Conservation (phyloP, 73 alveolate genomes). For the Paramecium tetraurelia region DNA sequence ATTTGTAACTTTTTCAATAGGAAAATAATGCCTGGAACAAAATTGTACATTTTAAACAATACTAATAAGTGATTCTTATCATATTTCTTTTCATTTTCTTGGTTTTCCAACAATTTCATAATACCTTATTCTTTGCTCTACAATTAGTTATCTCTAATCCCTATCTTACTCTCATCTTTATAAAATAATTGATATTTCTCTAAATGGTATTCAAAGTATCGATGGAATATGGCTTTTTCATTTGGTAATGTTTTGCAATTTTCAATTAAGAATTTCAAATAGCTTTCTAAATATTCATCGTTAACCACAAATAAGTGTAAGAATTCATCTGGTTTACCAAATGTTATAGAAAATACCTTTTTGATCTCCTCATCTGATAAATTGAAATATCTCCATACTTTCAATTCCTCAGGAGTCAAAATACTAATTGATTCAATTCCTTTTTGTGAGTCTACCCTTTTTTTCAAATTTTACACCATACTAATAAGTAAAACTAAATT, state of each 20-base stretch:
- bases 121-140: slow-evolving; percentile 65
- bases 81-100: slow-evolving; percentile 66
- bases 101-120: slow-evolving; percentile 67
- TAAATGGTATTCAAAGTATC: slow-evolving; percentile 80
- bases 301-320: slow-evolving; percentile 55
- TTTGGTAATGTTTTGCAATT: slow-evolving; percentile 39
- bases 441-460: background rate
- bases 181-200: slow-evolving; percentile 57
- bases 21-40: slow-evolving; percentile 75
- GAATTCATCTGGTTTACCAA: slow-evolving; percentile 57
- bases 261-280: slow-evolving; percentile 35
- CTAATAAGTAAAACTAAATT: slow-evolving; percentile 45
- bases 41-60: slow-evolving; percentile 78
- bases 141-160: background rate
- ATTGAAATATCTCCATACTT: slow-evolving; percentile 47
- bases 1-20: slow-evolving; percentile 71
- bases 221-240: slow-evolving; percentile 74
- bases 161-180: slow-evolving; percentile 5
- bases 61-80: slow-evolving; percentile 83
- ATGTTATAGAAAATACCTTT: background rate
- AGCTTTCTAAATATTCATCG: slow-evolving; percentile 49
- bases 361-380: slow-evolving; percentile 23
- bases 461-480: slow-evolving; percentile 15
- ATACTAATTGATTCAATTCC: background rate
- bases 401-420: slow-evolving; percentile 35